Base-by-base conservation (phyloP, 345 rosid genomes). In the Microthlaspi erraticum region DNA sequence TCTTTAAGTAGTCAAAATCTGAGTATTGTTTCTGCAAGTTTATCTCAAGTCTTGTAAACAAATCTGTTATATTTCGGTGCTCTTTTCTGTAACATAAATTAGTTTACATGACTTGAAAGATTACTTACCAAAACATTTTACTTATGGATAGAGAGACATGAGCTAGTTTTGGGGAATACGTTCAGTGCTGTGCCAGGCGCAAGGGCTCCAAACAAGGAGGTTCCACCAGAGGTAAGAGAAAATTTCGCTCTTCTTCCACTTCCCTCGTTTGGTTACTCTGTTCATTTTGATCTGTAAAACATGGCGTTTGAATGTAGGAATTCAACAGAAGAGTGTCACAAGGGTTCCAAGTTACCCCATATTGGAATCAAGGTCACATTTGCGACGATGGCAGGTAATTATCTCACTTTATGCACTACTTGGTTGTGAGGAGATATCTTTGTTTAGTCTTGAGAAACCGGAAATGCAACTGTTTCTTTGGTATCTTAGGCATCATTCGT, bases 341-440 rank as follows among this genome's bases (percentile, higher is more conserved):
- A 86, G 98, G 98, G 44, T 93, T 91, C 77, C 98, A 93, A 86
- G 97, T 83, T 50, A 91, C 81, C 61, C 98, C 98, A 70, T 64
- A 87, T 64, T 93, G 98, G 97, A 83, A 93, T 81, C 97, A 93
- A 86, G 98, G 98, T 67, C 87, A 79, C 76, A 90, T 93, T 74
- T 65, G 79, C 49, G 96, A 91, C 76, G 80, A 77, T 59, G 80
- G 80, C 55, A 61, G 80, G 80, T 77, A 17, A 48, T 19, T 16
- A 8, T 52, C 10, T 60, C 39, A 49, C 39, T 48, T 45, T 32
- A 2, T 52, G 37, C 58, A 18, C 56, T 8, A 17, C 50, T 36
- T 36, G 11, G 31, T 71, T 71, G 20, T n/a, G 37, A 19, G 36
- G 13, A 53, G 1, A 36, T 45, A 44, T 44, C 63, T 53, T 53